Percentiles rank a stretch among this genome's conserved stretches.
Conservation (phyloP, 441 rosid species). For the Corymbia citriodora region DNA sequence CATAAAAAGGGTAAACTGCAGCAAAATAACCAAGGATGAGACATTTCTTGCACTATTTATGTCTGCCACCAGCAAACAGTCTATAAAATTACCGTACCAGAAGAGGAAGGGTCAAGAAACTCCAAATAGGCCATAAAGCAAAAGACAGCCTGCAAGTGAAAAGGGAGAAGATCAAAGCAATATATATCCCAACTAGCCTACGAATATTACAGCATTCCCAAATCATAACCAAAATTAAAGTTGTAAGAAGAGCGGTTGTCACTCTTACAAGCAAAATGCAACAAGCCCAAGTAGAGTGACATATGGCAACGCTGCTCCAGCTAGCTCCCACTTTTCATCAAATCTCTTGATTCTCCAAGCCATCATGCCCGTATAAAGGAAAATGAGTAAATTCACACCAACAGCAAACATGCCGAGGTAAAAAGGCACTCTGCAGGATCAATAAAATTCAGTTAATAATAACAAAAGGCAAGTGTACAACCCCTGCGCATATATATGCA, state of each 20-base stretch:
- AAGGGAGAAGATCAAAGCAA: slow-evolving; percentile 6
- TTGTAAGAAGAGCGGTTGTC: neutral
- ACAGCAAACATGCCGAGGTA: slow-evolving; percentile 74
- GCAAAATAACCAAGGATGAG: slow-evolving; percentile 15
- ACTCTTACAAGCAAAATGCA: slow-evolving; percentile 85
- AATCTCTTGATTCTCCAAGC: slow-evolving; percentile 81
- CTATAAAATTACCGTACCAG: slow-evolving; percentile 39
- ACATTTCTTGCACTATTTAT: neutral
- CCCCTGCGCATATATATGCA: neutral
- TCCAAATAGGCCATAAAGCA: slow-evolving; percentile 97
- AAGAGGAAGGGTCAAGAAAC: slow-evolving; percentile 93
- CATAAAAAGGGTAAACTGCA: slow-evolving; percentile 97
- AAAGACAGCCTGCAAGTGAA: slow-evolving; percentile 54
- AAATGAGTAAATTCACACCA: slow-evolving; percentile 57
- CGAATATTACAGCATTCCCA: neutral
- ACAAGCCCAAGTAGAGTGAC: slow-evolving; percentile 77
- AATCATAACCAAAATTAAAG: neutral
- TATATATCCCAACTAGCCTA: neutral
- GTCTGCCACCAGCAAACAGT: neutral
- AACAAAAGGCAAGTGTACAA: neutral
- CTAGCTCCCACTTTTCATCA: slow-evolving; percentile 86
- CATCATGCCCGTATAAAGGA: slow-evolving; percentile 75
- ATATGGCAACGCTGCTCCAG: slow-evolving; percentile 77
- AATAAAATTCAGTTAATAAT: neutral
- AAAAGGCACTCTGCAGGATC: slow-evolving; percentile 68